A percentile compares a stretch with the other conserved stretches of the same genome.
Evolutionary conservation across 106 monocot genomes (phyloP).

Genomic region (Acorus calamus): DNA sequence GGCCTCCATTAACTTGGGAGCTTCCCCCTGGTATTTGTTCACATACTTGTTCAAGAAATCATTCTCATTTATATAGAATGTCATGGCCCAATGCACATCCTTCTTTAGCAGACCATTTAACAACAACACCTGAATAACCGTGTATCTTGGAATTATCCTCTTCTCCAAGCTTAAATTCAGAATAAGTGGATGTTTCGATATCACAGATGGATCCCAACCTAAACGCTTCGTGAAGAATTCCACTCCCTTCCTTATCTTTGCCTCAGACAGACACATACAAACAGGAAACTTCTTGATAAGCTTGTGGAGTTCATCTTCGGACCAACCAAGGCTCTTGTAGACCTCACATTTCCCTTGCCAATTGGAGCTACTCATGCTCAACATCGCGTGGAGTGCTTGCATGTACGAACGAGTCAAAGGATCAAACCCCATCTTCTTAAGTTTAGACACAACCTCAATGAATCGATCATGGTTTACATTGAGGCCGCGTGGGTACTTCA

Average conservation of each 20-base stretch:
- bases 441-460: background rate
- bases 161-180: slow-evolving; percentile 11
- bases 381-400: background rate
- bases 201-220: background rate
- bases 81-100: background rate
- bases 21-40: background rate
- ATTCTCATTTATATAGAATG: background rate
- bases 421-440: background rate
- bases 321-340: slow-evolving; percentile 1
- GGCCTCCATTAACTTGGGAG: slow-evolving; percentile 8
- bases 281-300: background rate
- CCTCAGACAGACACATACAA: background rate
- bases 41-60: slow-evolving; percentile 16
- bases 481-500: too few species aligned
- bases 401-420: background rate
- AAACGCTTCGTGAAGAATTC: background rate
- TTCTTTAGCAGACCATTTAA: background rate
- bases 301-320: background rate
- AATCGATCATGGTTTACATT: background rate
- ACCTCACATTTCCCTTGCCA: background rate
- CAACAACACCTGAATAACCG: slow-evolving; percentile 3
- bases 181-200: background rate
- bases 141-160: slow-evolving; percentile 8
- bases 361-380: background rate
- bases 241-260: background rate